Base-by-base conservation (phyloP, 306 rosid genomes). In the Herpetospermum pedunculosum region DNA sequence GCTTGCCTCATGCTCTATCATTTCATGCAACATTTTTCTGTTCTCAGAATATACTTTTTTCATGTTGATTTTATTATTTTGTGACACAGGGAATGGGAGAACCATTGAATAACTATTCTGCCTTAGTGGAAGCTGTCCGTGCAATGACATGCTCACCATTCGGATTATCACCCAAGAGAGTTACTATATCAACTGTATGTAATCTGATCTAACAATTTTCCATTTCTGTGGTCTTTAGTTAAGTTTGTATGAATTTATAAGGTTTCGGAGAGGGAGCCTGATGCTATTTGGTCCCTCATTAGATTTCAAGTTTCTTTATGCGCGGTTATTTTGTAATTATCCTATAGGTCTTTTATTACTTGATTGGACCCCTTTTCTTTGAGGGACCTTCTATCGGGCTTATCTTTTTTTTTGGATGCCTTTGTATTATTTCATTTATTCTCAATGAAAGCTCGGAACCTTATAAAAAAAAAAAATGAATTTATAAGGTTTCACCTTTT, bases 21-120 rank as follows among this genome's bases (percentile, higher is more conserved):
- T 59, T 59, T 59, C 38, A 13, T 59, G 16, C 21, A 16, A 28
- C 11, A 0, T 54, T 58, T 32, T 18, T 63, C 44, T 34, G 14
- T 18, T 8, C 46, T 35, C 46, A 34, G 35, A 41, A 46, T 64
- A 49, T 19, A 4, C 43, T 26, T 64, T 46, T 70, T 25, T 29
- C 26, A 4, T 48, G 14, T 35, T 70, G 12, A 44, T 4, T 21
- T 37, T 21, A 30, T 29, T 60, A 30, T 75, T 13, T 23, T 76
- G 11, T 63, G 29, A 43, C 16, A 54, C 81, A 90, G 98, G 98
- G 98, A 76, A 94, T 94, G 98, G 98, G 98, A 59, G 98, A 94
- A 73, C 97, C 97, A 34, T 78, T 94, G 67, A 91, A 94, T 80
- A 94, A 94, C 81, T 94, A 91, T 50, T 68, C 89, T 58, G 84